Evolutionary conservation across 805 yeast species (phyloP).

Genomic region (Candida caryicola): DNA sequence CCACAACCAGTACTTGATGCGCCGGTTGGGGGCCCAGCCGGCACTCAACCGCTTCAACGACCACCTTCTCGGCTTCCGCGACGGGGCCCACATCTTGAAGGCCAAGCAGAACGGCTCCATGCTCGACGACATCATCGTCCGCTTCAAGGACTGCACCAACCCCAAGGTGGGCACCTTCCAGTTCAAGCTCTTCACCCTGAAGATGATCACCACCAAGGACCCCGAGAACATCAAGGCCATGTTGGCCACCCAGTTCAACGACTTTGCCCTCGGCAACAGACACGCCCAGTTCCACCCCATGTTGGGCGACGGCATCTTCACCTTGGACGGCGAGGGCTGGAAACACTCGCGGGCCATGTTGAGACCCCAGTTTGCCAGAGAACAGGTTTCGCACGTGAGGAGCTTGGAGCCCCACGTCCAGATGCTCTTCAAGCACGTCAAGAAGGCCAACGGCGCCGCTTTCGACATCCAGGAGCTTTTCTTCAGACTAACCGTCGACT

Average conservation of each 20-base stretch:
- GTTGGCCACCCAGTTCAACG: conserved; percentile 42
- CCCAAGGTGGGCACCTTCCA: conserved; percentile 16
- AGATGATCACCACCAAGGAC: conserved; percentile 28
- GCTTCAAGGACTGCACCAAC: conserved; percentile 12
- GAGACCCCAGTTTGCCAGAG: conserved; percentile 44
- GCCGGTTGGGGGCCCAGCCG: conserved; percentile 11
- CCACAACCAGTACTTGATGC: neutral
- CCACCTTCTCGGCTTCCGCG: conserved; percentile 18
- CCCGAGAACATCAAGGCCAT: conserved; percentile 43
- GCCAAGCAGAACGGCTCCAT: conserved; percentile 18
- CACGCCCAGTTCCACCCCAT: conserved; percentile 36
- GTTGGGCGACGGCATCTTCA: conserved; percentile 44
- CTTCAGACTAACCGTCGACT: conserved; percentile 38
- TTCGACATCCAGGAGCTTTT: conserved; percentile 41
- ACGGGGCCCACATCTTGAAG: conserved; percentile 10
- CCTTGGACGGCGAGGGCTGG: conserved; percentile 44
- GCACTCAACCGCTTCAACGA: conserved; percentile 5
- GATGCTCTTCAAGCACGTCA: conserved; percentile 29
- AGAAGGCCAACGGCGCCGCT: conserved; percentile 20
- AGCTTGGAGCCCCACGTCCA: conserved; percentile 41
- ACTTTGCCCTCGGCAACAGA: conserved; percentile 38
- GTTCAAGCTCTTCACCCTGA: conserved; percentile 14
- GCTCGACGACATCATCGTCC: conserved; percentile 15
- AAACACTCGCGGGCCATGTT: conserved; percentile 43
- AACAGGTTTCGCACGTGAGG: conserved; percentile 40